Evolutionary conservation across 176 grass and related monocot genomes (phyloP).

Genomic region (Oryza meyeriana): DNA sequence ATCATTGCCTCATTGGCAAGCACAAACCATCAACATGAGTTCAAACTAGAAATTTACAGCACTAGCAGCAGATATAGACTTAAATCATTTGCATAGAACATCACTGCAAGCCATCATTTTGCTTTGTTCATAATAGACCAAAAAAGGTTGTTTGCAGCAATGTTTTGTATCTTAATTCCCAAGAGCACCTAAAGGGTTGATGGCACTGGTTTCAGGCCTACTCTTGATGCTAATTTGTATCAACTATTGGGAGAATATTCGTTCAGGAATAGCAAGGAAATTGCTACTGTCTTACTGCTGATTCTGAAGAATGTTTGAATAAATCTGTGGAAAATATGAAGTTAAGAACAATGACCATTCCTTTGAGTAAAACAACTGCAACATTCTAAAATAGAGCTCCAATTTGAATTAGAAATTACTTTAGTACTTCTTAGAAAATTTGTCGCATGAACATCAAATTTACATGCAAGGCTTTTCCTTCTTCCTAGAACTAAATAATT

Average conservation of each 20-base stretch:
- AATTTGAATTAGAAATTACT: background rate
- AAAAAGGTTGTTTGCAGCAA: background rate
- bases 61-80: background rate
- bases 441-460: slow-evolving; percentile 13
- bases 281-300: background rate
- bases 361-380: background rate
- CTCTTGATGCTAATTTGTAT: background rate
- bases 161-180: background rate
- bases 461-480: background rate
- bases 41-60: slow-evolving; percentile 1
- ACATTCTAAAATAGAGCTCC: background rate
- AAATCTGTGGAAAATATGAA: background rate
- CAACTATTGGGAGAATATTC: background rate
- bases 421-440: background rate
- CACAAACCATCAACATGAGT: background rate
- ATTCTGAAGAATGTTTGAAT: background rate
- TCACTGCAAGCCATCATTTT: background rate
- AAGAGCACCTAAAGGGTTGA: background rate
- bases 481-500: background rate
- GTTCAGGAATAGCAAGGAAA: background rate
- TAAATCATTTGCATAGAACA: background rate
- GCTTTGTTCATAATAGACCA: background rate
- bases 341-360: background rate
- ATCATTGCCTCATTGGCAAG: background rate
- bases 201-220: background rate